Conservation (phyloP, 495 filamentous ascomycete species). For the Aspergillus nidulans region DNA sequence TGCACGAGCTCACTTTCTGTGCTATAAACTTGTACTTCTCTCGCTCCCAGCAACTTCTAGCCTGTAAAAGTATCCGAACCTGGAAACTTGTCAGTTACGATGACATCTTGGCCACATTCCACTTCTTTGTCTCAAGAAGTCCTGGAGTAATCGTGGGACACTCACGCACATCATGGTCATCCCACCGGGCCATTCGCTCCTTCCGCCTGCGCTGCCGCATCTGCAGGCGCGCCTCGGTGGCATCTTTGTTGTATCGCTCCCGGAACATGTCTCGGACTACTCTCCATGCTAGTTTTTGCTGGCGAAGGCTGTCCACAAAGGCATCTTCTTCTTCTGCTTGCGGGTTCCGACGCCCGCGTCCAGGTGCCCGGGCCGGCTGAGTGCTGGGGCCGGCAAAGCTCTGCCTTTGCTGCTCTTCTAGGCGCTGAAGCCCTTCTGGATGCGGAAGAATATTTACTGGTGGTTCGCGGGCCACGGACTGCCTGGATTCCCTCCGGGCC, state of each 20-base stretch:
- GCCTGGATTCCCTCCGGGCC: slow-evolving; percentile 21
- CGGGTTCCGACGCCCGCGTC: slow-evolving; percentile 40
- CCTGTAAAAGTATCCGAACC: slow-evolving; percentile 43
- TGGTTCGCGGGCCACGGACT: slow-evolving; percentile 24
- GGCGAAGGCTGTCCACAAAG: slow-evolving; percentile 62
- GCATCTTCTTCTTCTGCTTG: slow-evolving; percentile 62
- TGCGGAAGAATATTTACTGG: slow-evolving; percentile 38
- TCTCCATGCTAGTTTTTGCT: slow-evolving; percentile 67
- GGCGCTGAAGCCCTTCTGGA: slow-evolving; percentile 34
- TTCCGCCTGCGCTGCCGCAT: slow-evolving; percentile 68
- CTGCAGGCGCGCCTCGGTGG: slow-evolving; percentile 64
- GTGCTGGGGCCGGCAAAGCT: slow-evolving; percentile 21
- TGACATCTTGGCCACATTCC: background rate
- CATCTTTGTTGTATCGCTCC: slow-evolving; percentile 57
- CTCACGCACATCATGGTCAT: slow-evolving; percentile 61
- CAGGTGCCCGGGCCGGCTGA: slow-evolving; percentile 35
- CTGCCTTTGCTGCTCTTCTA: slow-evolving; percentile 32
- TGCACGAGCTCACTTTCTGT: slow-evolving; percentile 37
- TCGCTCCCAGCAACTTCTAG: slow-evolving; percentile 46
- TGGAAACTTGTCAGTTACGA: slow-evolving; percentile 24
- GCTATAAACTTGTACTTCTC: slow-evolving; percentile 49
- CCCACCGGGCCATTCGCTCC: slow-evolving; percentile 58
- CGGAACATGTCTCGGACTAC: slow-evolving; percentile 61
- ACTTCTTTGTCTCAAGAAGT: background rate
- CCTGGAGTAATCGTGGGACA: slow-evolving; percentile 13